Conservation (phyloP, 257 asterid genomes). For the Nicotiana sylvestris region DNA sequence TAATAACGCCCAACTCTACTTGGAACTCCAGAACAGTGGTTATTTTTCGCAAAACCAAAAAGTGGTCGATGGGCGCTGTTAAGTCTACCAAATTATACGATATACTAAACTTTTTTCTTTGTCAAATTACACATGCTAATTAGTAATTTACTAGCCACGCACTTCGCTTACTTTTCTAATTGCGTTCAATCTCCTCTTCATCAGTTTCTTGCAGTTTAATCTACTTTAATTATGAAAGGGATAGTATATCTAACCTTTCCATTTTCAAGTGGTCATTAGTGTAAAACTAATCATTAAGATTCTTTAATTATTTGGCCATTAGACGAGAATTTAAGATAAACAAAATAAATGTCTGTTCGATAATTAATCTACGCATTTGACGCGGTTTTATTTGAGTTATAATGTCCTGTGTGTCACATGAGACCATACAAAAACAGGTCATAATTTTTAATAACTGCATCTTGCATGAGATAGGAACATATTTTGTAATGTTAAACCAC, state of each 20-base stretch:
- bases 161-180: not conserved
- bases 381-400: not conserved
- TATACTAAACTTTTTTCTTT: not conserved
- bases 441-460: not conserved
- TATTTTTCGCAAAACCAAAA: no score
- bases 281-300: constrained; percentile 13
- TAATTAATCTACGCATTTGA: not conserved
- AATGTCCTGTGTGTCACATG: constrained; percentile 9
- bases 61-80: no score
- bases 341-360: not conserved
- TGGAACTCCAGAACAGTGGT: no score
- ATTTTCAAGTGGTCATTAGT: not conserved
- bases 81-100: no score
- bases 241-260: not conserved
- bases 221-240: not conserved
- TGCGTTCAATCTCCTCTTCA: not conserved
- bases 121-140: not conserved
- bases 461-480: not conserved
- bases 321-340: not conserved
- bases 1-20: no score
- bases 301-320: not conserved
- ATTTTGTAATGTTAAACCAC: not conserved
- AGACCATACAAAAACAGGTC: not conserved
- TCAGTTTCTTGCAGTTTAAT: constrained; percentile 5
- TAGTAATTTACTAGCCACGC: not conserved